Base-by-base conservation (phyloP, 2,329 filamentous ascomycete genomes). In the Trichoderma guizhouense region DNA sequence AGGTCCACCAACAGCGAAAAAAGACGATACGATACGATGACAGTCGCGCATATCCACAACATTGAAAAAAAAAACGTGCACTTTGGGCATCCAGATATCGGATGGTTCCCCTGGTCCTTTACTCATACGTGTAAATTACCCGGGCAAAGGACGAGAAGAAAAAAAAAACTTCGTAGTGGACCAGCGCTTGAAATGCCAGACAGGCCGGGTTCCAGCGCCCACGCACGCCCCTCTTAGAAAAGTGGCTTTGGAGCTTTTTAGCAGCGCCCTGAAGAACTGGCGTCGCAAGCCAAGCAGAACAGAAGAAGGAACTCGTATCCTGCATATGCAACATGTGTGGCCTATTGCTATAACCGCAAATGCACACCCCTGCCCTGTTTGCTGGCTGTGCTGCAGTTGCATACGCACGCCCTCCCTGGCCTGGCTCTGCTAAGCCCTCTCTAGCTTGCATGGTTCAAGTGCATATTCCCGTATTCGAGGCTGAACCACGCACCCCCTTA, bases 201-300 rank as follows among this genome's bases (percentile, higher is more conserved):
- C 69, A 71, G 51, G 53, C 60, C 43, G 69, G 69, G 53, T 58
- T 47, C 62, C 62, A 71, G 62, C 61, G 61, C 62, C 69, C 61
- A 47, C 61, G 21, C 61, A 28, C 60, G 30, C 61, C 67, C 68
- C 69, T 51, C 26, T 30, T 11, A 39, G 57, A 39, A 67, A 58
- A 68, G 64, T 68, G 64, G 64, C 51, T 36, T 66, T 68, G n/a
- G 61, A 63, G 53, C 69, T 12, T 58, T 32, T 53, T 65, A 63
- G 69, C 69, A 65, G 26, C 69, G 67, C 58, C 67, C 39, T 69
- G 67, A 62, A 69, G 39, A 53, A 53, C 36, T 18, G 36, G 36
- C 36, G 47, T 47, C 53, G 36, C n/a, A 28, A 39, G 36, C 36
- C 36, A 18, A 24, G 26, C 62, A 64, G 62, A 7, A 47, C 39